A percentile compares a stretch with the other conserved stretches of the same genome.
phyloP scores from a whole-genome alignment of 2,329 filamentous ascomycete genomes.

The Thielaviopsis populi region DNA sequence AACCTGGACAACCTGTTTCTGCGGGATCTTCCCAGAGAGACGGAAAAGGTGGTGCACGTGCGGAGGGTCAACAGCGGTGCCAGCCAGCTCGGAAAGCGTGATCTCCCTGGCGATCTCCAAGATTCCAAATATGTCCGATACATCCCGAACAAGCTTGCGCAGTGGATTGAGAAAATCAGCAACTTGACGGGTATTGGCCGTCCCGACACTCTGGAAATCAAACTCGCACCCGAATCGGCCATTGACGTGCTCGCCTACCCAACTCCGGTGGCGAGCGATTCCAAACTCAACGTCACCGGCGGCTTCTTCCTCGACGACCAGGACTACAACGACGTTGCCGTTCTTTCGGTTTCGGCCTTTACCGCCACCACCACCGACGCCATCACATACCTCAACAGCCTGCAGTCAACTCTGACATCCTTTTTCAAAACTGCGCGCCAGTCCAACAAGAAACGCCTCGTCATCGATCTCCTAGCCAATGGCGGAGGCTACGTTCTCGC shows the following conservation, averaged over 20 bases:
- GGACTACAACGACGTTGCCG: conserved; percentile 25
- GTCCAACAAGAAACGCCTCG: conserved; percentile 42
- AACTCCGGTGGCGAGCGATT: conserved; percentile 22
- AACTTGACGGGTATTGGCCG: background rate
- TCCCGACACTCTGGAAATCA: background rate
- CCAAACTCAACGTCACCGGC: conserved; percentile 21
- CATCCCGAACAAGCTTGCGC: background rate
- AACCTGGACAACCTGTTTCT: background rate
- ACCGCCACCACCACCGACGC: conserved; percentile 16
- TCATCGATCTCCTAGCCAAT: conserved; percentile 44
- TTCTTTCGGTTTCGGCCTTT: conserved; percentile 23
- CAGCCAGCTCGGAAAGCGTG: conserved; percentile 3
- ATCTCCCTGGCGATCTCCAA: background rate
- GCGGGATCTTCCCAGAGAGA: conserved; percentile 23
- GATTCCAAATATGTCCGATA: conserved; percentile 1
- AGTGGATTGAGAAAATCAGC: background rate
- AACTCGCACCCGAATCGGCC: background rate
- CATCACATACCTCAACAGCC: conserved; percentile 21
- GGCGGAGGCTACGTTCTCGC: conserved; percentile 43
- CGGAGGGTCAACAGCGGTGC: conserved; percentile 5
- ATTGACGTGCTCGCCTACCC: conserved; percentile 21
- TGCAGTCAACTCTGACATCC: conserved; percentile 23
- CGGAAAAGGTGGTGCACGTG: background rate
- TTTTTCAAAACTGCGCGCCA: conserved; percentile 24
- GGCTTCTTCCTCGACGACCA: conserved; percentile 26